Evolutionary conservation across 495 filamentous ascomycete species (phyloP).

Genomic region (Aspergillus biplanus): DNA sequence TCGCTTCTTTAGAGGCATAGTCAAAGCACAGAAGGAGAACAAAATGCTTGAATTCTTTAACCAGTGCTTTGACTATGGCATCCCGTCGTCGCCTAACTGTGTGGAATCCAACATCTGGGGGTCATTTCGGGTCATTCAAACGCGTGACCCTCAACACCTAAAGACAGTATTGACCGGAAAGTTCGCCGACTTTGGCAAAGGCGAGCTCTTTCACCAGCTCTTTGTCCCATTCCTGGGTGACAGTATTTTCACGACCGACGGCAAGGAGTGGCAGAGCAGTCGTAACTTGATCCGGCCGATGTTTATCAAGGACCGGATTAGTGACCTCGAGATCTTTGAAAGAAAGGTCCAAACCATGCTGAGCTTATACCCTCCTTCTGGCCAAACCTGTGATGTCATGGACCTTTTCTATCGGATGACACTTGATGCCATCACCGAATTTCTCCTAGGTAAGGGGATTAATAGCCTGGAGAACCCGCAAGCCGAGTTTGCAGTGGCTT

Average conservation of each 20-base stretch:
- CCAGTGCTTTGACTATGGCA: constrained; percentile 3
- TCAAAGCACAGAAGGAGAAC: constrained; percentile 14
- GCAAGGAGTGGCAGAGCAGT: constrained; percentile 56
- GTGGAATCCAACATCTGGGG: constrained; percentile 18
- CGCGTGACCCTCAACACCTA: constrained; percentile 36
- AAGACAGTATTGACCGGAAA: constrained; percentile 60
- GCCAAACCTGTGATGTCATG: constrained; percentile 51
- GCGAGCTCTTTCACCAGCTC: constrained; percentile 49
- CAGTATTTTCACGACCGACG: constrained; percentile 62
- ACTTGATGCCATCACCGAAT: constrained; percentile 62
- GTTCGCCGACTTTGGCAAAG: constrained; percentile 60
- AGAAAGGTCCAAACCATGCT: constrained; percentile 48
- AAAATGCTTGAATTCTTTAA: constrained; percentile 10
- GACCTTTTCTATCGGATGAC: constrained; percentile 60
- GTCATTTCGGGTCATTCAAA: constrained; percentile 9
- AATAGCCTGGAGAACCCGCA: constrained; percentile 56
- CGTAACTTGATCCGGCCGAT: constrained; percentile 58
- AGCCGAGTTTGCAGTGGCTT: constrained; percentile 54
- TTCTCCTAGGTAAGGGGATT: constrained; percentile 57
- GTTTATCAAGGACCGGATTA: constrained; percentile 58
- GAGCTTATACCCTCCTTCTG: constrained; percentile 39
- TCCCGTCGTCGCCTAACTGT: constrained; percentile 12
- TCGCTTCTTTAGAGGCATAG: constrained; percentile 9
- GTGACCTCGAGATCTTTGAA: constrained; percentile 56
- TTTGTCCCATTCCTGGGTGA: constrained; percentile 61